phyloP scores from a whole-genome alignment of 805 yeast genomes.

The Kazachstania taianensis region DNA sequence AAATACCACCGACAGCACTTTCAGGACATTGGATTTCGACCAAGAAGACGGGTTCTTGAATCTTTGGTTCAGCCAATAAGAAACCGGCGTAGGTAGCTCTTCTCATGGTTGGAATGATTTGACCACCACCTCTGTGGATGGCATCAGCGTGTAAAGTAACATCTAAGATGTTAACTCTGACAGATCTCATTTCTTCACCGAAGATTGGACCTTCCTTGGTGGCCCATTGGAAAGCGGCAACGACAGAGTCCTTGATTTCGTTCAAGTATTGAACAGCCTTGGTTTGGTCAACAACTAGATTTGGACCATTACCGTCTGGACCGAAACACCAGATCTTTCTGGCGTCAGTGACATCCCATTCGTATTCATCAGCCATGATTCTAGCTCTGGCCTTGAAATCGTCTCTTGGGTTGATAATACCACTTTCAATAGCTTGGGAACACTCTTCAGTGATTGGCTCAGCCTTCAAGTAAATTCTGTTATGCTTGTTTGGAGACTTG shows the following conservation, averaged over 20 bases:
- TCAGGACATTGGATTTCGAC: constrained; percentile 99
- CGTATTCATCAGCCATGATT: constrained; percentile 96
- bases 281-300: constrained; percentile 97
- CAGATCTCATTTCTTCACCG: constrained; percentile 93
- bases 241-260: constrained; percentile 99
- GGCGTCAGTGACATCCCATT: constrained; percentile 99
- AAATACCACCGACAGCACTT: constrained; percentile 99
- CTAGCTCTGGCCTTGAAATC: constrained; percentile 99
- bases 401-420: constrained; percentile 88
- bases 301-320: constrained; percentile 99
- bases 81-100: constrained; percentile 98
- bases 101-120: constrained; percentile 99
- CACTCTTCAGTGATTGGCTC: constrained; percentile 93
- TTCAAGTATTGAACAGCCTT: constrained; percentile 98
- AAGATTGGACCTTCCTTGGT: constrained; percentile 98
- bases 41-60: constrained; percentile 98
- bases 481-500: constrained; percentile 99
- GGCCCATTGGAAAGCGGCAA: constrained; percentile 99
- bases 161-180: constrained; percentile 96
- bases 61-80: constrained; percentile 96
- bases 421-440: constrained; percentile 82
- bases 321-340: constrained; percentile 99
- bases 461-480: constrained; percentile 98
- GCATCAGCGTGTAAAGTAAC: constrained; percentile 99
- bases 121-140: constrained; percentile 99